Base-by-base conservation (phyloP, 345 rosid genomes). In the Salix arbutifolia region DNA sequence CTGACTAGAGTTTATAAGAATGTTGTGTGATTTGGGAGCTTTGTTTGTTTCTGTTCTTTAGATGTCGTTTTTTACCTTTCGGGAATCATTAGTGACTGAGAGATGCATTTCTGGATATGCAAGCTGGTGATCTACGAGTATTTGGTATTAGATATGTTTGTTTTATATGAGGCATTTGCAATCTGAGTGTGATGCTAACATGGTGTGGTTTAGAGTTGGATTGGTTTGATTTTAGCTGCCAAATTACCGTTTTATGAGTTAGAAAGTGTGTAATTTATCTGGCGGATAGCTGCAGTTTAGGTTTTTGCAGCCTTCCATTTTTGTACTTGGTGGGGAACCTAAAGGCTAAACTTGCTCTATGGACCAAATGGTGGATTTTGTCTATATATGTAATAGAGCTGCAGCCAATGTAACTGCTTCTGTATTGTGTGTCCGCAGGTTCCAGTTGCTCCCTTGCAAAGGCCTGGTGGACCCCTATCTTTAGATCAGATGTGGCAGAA, bases 401-500 rank as follows among this genome's bases (percentile, higher is more conserved):
- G 12, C 23, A 58, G 64, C 64, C 23, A 25, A 58, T 58, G 64
- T 10, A 58, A 58, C 28, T 58, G 64, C 16, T 56, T 58, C 48
- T 44, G 17, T n/a, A 31, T 33, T 46, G 30, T 78, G 69, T 65
- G 16, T 77, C 71, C 79, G 71, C 84, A 93, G 98, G 86, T 83
- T 76, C 97, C 97, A 9, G 78, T 85, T 40, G 83, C 92, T 86
- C 94, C 95, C 25, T 74, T 92, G 84, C 91, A 73, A 73, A 88
- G 85, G 79, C 71, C 82, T 53, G 88, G 88, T 77, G 88, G 76
- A 4, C 81, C 85, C 50, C 75, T 87, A 75, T 75, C 85, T 42
- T 73, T 75, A 23, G 89, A 79, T 72, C 90, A 84, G 70, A 81
- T 79, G 76, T 83, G 89, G 83, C 89, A 58, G 73, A 86, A 73